Conservation (phyloP, 1,139 yeast species). For the Diutina catenulata region DNA sequence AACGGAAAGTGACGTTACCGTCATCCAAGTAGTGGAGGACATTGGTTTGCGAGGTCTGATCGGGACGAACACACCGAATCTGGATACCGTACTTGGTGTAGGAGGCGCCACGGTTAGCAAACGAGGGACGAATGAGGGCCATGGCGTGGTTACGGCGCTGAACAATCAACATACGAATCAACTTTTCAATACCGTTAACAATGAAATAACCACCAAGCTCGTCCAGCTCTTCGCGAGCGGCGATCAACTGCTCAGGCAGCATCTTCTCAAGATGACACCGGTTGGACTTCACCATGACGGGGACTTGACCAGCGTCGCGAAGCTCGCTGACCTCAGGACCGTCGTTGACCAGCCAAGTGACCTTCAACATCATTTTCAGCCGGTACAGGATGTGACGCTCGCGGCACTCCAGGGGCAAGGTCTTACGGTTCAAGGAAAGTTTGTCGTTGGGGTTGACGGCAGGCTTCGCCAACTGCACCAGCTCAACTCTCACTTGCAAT, state of each 20-base stretch:
- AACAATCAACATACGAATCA: conserved; percentile 93
- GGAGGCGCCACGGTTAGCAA: conserved; percentile 85
- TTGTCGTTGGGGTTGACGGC: conserved; percentile 64
- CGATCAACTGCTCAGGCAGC: conserved; percentile 73
- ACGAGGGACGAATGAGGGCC: conserved; percentile 94
- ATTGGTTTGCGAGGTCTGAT: conserved; percentile 94
- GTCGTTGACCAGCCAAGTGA: conserved; percentile 79
- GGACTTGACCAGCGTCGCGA: conserved; percentile 87
- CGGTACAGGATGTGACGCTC: conserved; percentile 76
- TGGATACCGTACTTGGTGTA: conserved; percentile 89
- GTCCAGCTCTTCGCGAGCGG: conserved; percentile 80
- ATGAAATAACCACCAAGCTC: conserved; percentile 95
- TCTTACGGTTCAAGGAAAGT: conserved; percentile 65
- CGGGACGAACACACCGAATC: conserved; percentile 89
- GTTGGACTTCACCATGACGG: conserved; percentile 81
- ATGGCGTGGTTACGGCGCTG: conserved; percentile 96
- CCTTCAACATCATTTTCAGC: conserved; percentile 63
- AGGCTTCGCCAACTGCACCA: conserved; percentile 82
- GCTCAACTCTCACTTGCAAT: conserved; percentile 65
- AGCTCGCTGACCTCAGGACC: conserved; percentile 72
- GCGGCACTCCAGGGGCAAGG: conserved; percentile 84
- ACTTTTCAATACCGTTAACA: conserved; percentile 93
- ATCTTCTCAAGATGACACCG: conserved; percentile 81
- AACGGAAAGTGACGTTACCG: conserved; percentile 93
- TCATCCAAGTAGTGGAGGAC: conserved; percentile 91